Base-by-base conservation (phyloP, 75 land plant genomes). In the Selaginella moellendorffii region DNA sequence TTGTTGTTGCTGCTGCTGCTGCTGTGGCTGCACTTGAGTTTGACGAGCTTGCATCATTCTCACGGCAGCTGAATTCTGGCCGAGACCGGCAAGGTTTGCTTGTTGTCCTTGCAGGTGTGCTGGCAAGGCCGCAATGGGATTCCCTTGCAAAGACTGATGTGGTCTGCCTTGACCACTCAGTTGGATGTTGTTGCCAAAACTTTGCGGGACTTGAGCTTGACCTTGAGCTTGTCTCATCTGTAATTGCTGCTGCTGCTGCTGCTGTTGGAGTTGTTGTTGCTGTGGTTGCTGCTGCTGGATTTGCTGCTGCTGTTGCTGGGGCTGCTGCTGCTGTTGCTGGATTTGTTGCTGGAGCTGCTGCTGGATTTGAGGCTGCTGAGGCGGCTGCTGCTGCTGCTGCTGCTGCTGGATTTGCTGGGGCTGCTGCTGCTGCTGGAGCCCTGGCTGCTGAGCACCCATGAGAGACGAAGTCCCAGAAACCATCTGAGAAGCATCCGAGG, bases 1-100 rank as follows among this genome's bases (percentile, higher is more conserved):
- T 69, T 77, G 82, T 26, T 71, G 73, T 1, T 76, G 56, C 10
- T 31, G 22, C 29, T 31, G 66, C 36, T 71, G 79, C n/a, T n/a
- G n/a, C n/a, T n/a, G n/a, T n/a, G n/a, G n/a, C n/a, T n/a, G n/a
- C n/a, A n/a, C n/a, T n/a, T n/a, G n/a, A n/a, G n/a, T n/a, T 36
- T 36, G 46, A 5, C 46, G 5, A 36, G 46, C 46, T 36, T 36
- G 46, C 46, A 36, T 36, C 46, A 36, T 36, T 14, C 46, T 36
- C 46, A 36, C 14, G 5, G 46, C 46, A 36, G 46, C 46, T 36
- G n/a, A n/a, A n/a, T n/a, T n/a, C n/a, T n/a, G n/a, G n/a, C n/a
- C n/a, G n/a, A n/a, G n/a, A n/a, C n/a, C n/a, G n/a, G n/a, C n/a
- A n/a, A n/a, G n/a, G n/a, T n/a, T n/a, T n/a, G n/a, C n/a, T n/a